Conservation (phyloP, 768 basidiomycete species). For the Phanerochaete sordida region DNA sequence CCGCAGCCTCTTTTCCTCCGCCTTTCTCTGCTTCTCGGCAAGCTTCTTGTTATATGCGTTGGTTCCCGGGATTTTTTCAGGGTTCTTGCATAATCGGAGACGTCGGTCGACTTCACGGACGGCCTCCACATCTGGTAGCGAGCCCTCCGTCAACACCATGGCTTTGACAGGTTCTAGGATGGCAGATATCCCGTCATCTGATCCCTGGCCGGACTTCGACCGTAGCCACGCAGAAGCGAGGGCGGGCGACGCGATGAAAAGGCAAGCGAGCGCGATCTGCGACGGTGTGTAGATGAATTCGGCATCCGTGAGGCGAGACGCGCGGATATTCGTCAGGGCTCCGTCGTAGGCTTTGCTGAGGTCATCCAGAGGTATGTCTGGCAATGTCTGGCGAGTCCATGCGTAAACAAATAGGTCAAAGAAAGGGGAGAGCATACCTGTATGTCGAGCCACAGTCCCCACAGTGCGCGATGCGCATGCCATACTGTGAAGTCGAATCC, state of each 20-base stretch:
- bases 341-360: slow-evolving; percentile 58
- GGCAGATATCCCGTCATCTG: slow-evolving; percentile 30
- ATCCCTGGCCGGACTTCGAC: slow-evolving; percentile 31
- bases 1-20: slow-evolving; percentile 57
- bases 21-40: slow-evolving; percentile 66
- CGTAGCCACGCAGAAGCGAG: slow-evolving; percentile 60
- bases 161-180: slow-evolving; percentile 52
- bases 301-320: slow-evolving; percentile 85
- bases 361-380: slow-evolving; percentile 45
- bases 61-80: slow-evolving; percentile 92
- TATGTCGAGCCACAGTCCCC: slow-evolving; percentile 85
- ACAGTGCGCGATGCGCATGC: slow-evolving; percentile 85
- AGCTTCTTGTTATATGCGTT: slow-evolving; percentile 72
- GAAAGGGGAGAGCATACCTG: slow-evolving; percentile 50
- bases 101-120: slow-evolving; percentile 89
- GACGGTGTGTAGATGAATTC: slow-evolving; percentile 92
- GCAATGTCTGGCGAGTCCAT: slow-evolving; percentile 45
- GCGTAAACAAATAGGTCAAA: slow-evolving; percentile 2
- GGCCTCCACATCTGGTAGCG: slow-evolving; percentile 71
- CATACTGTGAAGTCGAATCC: slow-evolving; percentile 93
- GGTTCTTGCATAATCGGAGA: slow-evolving; percentile 88
- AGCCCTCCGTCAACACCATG: slow-evolving; percentile 51
- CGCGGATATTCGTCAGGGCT: slow-evolving; percentile 64
- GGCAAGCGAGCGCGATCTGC: slow-evolving; percentile 84
- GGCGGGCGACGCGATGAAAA: slow-evolving; percentile 60